Conservation (phyloP, 2,329 filamentous ascomycete genomes). For the Lojkania enalia region DNA sequence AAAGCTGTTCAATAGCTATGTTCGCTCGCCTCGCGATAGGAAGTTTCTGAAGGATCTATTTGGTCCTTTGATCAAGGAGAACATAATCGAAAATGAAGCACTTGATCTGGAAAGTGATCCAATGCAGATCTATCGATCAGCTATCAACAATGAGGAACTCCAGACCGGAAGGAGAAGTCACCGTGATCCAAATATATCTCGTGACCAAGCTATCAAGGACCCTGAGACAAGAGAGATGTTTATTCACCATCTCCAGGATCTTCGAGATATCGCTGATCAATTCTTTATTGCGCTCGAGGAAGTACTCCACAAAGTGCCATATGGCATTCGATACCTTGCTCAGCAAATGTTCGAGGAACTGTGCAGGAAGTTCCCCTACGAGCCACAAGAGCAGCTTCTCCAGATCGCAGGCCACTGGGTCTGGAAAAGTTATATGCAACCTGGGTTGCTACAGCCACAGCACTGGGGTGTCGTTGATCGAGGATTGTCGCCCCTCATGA, state of each 20-base stretch:
- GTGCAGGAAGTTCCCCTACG: conserved; percentile 74
- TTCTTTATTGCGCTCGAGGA: conserved; percentile 84
- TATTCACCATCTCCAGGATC: conserved; percentile 89
- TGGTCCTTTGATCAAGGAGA: conserved; percentile 82
- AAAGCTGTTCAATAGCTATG: conserved; percentile 83
- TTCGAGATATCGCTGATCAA: conserved; percentile 91
- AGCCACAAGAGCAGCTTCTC: conserved; percentile 75
- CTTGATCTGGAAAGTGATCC: conserved; percentile 96
- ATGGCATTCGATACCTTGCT: conserved; percentile 85
- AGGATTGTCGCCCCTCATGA: conserved; percentile 85
- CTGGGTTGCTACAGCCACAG: conserved; percentile 85
- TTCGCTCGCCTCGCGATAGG: conserved; percentile 85
- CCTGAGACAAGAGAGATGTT: conserved; percentile 90
- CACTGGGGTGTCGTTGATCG: conserved; percentile 92
- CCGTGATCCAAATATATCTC: conserved; percentile 79
- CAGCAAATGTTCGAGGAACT: conserved; percentile 83
- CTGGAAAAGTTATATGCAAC: conserved; percentile 92
- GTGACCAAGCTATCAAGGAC: conserved; percentile 94
- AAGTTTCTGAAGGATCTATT: conserved; percentile 89
- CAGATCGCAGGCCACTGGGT: conserved; percentile 89
- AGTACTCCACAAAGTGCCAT: conserved; percentile 83
- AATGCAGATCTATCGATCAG: conserved; percentile 92
- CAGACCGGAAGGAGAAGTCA: conserved; percentile 83
- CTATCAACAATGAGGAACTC: conserved; percentile 96
- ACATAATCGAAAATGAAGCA: conserved; percentile 88